These are phyloP conservation scores for Tolypocladium ovalisporum DNA, from an alignment of 2,329 filamentous ascomycete genomes.

Conservation along the genomic window DNA sequence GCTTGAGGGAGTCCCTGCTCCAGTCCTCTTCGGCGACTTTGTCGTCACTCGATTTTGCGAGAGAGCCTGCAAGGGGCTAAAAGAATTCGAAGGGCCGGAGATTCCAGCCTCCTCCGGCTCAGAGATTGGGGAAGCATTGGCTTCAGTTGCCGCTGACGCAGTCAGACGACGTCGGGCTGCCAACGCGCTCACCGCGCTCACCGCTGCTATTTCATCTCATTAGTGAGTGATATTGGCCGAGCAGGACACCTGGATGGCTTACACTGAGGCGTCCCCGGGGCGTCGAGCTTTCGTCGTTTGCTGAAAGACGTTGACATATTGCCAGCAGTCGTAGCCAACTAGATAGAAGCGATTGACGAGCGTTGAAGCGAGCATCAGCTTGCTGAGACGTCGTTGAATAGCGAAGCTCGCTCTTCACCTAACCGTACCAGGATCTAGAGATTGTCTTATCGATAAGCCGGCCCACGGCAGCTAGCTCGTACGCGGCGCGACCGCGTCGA, in stretches of 20 bases:
- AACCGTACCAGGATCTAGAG: not conserved
- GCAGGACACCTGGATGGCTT: constrained; percentile 4
- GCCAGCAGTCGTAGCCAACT: not conserved
- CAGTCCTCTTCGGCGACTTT: constrained; percentile 10
- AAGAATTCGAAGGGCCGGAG: constrained; percentile 15
- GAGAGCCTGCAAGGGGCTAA: constrained; percentile 15
- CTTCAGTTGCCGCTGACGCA: constrained; percentile 6
- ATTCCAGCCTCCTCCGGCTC: constrained; percentile 8
- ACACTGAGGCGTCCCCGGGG: constrained; percentile 17
- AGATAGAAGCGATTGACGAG: constrained; percentile 3
- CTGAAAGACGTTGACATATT: constrained; percentile 12
- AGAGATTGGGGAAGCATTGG: not conserved
- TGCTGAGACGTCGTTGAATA: too few relatives aligned
- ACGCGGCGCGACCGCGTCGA: constrained; percentile 1
- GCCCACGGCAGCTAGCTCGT: not conserved
- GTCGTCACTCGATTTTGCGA: constrained; percentile 3
- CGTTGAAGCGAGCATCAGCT: too few relatives aligned
- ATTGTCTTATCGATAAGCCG: not conserved
- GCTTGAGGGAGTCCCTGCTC: not conserved
- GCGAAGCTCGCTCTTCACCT: too few relatives aligned
- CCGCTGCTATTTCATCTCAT: constrained; percentile 6
- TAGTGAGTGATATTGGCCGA: not conserved
- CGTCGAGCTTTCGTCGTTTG: constrained; percentile 24
- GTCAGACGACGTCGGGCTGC: constrained; percentile 20
- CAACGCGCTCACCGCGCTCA: constrained; percentile 26